Conservation (phyloP, 257 asterid genomes). For the Asclepias syriaca region DNA sequence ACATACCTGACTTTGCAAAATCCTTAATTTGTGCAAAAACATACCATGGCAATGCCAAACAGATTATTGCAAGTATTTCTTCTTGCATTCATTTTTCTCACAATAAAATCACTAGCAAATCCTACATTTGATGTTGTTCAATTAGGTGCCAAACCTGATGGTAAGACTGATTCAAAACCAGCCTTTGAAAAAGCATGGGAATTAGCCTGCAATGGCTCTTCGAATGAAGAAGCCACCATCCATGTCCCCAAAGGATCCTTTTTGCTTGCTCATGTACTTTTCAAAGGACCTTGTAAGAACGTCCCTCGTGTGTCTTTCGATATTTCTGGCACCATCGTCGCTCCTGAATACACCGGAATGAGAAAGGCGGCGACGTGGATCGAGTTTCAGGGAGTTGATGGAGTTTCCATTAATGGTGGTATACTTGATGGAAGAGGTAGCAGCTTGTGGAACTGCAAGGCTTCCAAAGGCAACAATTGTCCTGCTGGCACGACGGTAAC, state of each 20-base stretch:
- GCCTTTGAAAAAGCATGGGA: constrained; percentile 48
- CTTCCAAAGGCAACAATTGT: too few species aligned
- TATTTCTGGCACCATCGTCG: constrained; percentile 42
- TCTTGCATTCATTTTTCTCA: neutral
- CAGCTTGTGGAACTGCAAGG: too few species aligned
- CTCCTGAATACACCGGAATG: constrained; percentile 42
- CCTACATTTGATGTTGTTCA: constrained; percentile 25
- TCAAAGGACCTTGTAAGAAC: constrained; percentile 49
- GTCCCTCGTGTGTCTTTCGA: constrained; percentile 23
- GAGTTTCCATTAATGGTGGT: too few species aligned
- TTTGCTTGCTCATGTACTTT: constrained; percentile 22
- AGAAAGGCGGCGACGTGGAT: constrained; percentile 20
- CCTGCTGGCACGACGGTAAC: too few species aligned
- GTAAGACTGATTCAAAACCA: constrained; percentile 35
- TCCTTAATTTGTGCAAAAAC: too few species aligned
- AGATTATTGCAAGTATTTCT: neutral
- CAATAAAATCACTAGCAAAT: neutral
- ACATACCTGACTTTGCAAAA: too few species aligned
- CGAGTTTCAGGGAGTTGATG: too few species aligned
- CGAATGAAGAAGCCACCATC: constrained; percentile 30
- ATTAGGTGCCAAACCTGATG: constrained; percentile 49
- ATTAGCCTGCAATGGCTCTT: constrained; percentile 41
- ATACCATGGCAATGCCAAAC: neutral
- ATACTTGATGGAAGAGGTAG: too few species aligned
- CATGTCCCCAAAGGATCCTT: constrained; percentile 49